phyloP scores from a whole-genome alignment of 2,329 filamentous ascomycete species.

The Alternaria hordeiaustralica region DNA sequence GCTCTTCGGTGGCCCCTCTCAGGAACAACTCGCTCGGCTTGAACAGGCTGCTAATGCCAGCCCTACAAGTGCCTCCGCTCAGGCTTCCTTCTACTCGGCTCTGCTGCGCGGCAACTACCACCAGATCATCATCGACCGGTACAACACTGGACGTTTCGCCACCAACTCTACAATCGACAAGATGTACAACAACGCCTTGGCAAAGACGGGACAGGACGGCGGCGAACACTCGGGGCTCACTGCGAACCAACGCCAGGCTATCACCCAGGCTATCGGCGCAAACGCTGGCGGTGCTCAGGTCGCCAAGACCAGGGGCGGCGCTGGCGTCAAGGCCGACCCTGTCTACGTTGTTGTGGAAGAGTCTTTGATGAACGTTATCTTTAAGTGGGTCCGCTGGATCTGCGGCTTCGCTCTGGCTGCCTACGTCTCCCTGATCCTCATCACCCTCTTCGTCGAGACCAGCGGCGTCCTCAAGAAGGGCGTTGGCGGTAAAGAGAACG shows the following conservation, averaged over 20 bases:
- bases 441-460: conserved; percentile 83
- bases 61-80: conserved; percentile 81
- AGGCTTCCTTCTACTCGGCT: conserved; percentile 93
- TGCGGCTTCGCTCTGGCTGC: conserved; percentile 77
- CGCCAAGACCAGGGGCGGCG: conserved; percentile 62
- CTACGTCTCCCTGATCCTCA: conserved; percentile 78
- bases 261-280: conserved; percentile 82
- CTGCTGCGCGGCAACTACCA: conserved; percentile 92
- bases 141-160: conserved; percentile 85
- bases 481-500: conserved; percentile 67
- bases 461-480: conserved; percentile 81
- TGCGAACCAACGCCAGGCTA: conserved; percentile 72
- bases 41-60: conserved; percentile 95
- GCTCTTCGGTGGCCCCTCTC: conserved; percentile 55
- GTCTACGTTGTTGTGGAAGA: conserved; percentile 97
- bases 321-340: conserved; percentile 80
- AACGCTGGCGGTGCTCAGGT: conserved; percentile 71
- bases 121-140: conserved; percentile 87
- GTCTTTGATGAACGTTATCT: conserved; percentile 76
- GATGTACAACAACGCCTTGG: conserved; percentile 78
- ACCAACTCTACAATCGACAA: conserved; percentile 78
- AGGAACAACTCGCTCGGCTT: conserved; percentile 76
- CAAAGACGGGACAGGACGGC: conserved; percentile 61
- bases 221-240: conserved; percentile 51
- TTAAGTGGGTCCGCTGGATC: conserved; percentile 91